Conservation (phyloP, 495 filamentous ascomycete genomes). For the Friedmanniomyces endolithicus region DNA sequence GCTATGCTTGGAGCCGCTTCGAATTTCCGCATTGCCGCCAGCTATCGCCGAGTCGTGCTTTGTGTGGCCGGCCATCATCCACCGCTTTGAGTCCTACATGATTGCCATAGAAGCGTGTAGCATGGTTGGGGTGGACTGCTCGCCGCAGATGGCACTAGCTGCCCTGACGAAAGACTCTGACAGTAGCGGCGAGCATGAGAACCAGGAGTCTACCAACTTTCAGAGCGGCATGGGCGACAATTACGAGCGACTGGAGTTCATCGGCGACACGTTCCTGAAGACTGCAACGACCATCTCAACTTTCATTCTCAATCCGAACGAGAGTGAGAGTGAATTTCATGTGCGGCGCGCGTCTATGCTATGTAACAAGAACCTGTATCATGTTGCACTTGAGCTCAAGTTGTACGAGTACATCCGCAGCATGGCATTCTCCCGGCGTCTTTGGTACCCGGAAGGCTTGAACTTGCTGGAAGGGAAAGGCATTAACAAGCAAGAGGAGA, state of each 20-base stretch:
- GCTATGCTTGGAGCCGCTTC: slow-evolving; percentile 52
- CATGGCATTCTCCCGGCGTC: slow-evolving; percentile 61
- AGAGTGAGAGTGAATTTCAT: slow-evolving; percentile 79
- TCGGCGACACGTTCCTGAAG: slow-evolving; percentile 91
- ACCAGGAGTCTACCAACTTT: slow-evolving; percentile 52
- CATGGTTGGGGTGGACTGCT: slow-evolving; percentile 46
- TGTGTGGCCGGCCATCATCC: slow-evolving; percentile 71
- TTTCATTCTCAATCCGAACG: slow-evolving; percentile 59
- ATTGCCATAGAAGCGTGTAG: slow-evolving; percentile 64
- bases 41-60: slow-evolving; percentile 52
- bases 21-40: slow-evolving; percentile 61
- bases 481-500: slow-evolving; percentile 43
- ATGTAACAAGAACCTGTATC: slow-evolving; percentile 84
- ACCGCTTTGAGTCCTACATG: slow-evolving; percentile 67
- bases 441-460: slow-evolving; percentile 76
- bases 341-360: slow-evolving; percentile 81
- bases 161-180: slow-evolving; percentile 92
- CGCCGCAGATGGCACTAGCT: slow-evolving; percentile 63
- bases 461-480: slow-evolving; percentile 50
- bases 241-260: slow-evolving; percentile 88
- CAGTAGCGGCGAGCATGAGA: slow-evolving; percentile 65
- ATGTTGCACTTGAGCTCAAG: slow-evolving; percentile 53
- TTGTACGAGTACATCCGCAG: slow-evolving; percentile 69
- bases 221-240: slow-evolving; percentile 90
- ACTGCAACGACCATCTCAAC: slow-evolving; percentile 85